Conservation (phyloP, 768 basidiomycete genomes). For the Boletus pseudo-olivaceus region DNA sequence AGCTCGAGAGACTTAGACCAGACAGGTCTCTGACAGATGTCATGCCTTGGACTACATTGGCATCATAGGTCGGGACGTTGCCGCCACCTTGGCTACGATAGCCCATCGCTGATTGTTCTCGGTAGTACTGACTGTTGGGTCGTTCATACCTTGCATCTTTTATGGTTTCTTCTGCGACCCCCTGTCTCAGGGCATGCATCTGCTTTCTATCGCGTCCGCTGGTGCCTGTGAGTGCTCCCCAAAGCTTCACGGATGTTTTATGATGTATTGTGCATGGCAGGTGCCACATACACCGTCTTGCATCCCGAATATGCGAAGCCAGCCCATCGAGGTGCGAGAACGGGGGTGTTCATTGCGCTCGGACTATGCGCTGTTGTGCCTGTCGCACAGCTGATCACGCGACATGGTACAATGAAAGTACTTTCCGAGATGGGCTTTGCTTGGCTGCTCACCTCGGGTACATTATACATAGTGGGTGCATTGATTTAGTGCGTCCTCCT, state of each 20-base stretch:
- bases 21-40: slow-evolving; percentile 56
- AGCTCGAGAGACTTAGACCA: not conserved
- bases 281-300: slow-evolving; percentile 71
- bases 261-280: slow-evolving; percentile 32
- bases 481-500: slow-evolving; percentile 68
- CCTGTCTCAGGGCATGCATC: slow-evolving; percentile 50
- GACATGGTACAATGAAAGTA: slow-evolving; percentile 55
- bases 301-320: slow-evolving; percentile 76
- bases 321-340: slow-evolving; percentile 75
- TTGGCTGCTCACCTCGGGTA: slow-evolving; percentile 69
- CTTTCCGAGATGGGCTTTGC: slow-evolving; percentile 63
- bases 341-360: slow-evolving; percentile 72
- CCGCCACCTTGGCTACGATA: not conserved
- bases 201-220: slow-evolving; percentile 46
- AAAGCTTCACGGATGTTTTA: not conserved
- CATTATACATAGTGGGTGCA: slow-evolving; percentile 75
- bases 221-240: slow-evolving; percentile 52
- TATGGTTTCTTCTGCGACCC: slow-evolving; percentile 75
- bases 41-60: slow-evolving; percentile 76
- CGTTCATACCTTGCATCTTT: slow-evolving; percentile 72
- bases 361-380: slow-evolving; percentile 72
- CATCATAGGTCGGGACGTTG: slow-evolving; percentile 52
- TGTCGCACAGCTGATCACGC: slow-evolving; percentile 56
- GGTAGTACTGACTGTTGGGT: slow-evolving; percentile 66
- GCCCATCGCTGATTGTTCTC: slow-evolving; percentile 5